These are phyloP conservation scores for Botryotinia narcissicola DNA, from an alignment of 2,329 filamentous ascomycete species.

Conservation along the genomic window DNA sequence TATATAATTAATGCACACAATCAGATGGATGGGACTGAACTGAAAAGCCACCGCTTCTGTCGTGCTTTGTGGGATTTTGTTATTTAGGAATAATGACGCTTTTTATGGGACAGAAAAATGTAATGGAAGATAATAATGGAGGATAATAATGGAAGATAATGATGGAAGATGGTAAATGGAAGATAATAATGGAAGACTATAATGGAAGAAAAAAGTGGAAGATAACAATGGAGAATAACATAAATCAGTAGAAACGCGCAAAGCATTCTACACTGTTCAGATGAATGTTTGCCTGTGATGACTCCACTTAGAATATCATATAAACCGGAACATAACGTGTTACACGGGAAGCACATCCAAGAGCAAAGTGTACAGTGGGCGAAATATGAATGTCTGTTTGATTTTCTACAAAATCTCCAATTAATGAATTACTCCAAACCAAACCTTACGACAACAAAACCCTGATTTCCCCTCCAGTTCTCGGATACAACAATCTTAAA, in stretches of 20 bases:
- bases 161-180: neutral
- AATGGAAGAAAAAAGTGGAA: neutral
- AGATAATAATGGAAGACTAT: neutral
- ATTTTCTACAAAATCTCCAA: neutral
- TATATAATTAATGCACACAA: neutral
- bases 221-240: neutral
- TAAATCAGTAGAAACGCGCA: neutral
- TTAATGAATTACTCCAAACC: neutral
- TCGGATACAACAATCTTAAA: constrained; percentile 37
- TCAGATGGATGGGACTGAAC: neutral
- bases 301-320: neutral
- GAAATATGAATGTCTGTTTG: neutral
- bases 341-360: neutral
- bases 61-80: neutral
- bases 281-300: neutral
- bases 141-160: too few relatives aligned
- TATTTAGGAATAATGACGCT: neutral
- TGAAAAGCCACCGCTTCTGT: neutral
- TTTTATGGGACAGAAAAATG: neutral
- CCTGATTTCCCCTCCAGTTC: constrained; percentile 39
- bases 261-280: neutral
- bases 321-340: neutral
- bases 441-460: constrained; percentile 37
- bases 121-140: neutral
- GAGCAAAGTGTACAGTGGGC: neutral